Base-by-base conservation (phyloP, 139 green algal species). In the Picochlorum sp. region DNA sequence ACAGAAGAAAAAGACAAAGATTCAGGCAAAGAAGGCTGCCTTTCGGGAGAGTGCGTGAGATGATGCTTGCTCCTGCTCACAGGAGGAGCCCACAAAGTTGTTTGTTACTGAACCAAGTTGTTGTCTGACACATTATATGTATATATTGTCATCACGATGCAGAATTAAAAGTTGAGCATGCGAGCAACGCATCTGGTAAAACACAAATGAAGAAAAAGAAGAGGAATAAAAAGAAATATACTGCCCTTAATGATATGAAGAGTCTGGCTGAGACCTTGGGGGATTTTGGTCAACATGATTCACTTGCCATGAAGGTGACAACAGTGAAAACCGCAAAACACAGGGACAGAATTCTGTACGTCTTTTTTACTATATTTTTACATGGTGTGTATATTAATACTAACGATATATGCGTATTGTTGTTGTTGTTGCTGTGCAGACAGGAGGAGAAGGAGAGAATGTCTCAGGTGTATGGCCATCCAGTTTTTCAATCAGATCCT, bases 401-500 rank as follows among this genome's bases (percentile, higher is more conserved):
- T 28, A 28, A 28, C 0, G 24, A 28, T 28, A 28, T 28, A 28
- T 28, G 28, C 4, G 4, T 30, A 0, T 30, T 55, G 6, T 55
- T 57, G 4, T 21, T 30, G 26, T 30, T 55, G 18, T 55, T 57
- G 5, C 11, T 62, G 6, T 62, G 56, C 56, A 62, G 56, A 47
- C 57, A 28, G n/a, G 21, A 58, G 8, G 78, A 85, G 68, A 60
- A 65, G 3, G 7, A 24, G 20, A 67, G 78, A 30, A 49, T 83
- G 57, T 64, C 73, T 52, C 51, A 66, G 38, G 78, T 83, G 45
- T 28, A 83, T 38, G 15, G 49, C 16, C 68, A 85, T 74, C 76
- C 78, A 7, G 60, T 70, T 26, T 85, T 81, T 34, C 26, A 72
- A 15, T 54, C 60, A 13, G 71, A 85, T 45, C 78, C 78, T 10